Conservation (phyloP, 1,284 basidiomycete genomes). For the Moesziomyces sp. region DNA sequence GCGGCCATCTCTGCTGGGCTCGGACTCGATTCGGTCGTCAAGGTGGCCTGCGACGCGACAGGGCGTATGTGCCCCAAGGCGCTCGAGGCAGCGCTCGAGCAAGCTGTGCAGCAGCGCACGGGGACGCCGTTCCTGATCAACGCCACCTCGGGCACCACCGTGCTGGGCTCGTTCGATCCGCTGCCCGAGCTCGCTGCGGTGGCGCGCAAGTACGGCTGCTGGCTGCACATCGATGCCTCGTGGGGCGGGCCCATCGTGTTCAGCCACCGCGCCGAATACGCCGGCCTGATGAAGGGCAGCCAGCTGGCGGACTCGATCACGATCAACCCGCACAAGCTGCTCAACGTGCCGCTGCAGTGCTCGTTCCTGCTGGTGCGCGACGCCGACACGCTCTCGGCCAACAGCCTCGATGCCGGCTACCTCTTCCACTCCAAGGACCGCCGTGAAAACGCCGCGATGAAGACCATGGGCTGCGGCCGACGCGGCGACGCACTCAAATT, state of each 20-base stretch:
- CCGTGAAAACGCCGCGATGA: conserved; percentile 52
- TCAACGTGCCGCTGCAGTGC: conserved; percentile 69
- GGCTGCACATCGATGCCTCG: conserved; percentile 69
- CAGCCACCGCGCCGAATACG: conserved; percentile 37
- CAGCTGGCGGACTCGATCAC: conserved; percentile 66
- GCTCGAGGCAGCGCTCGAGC: conserved; percentile 35
- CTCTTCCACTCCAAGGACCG: conserved; percentile 66
- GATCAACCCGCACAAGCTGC: conserved; percentile 69
- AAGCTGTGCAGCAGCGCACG: conserved; percentile 16
- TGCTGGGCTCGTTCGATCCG: conserved; percentile 68
- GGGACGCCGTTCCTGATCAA: conserved; percentile 69
- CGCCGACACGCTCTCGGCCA: conserved; percentile 64
- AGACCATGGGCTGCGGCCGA: conserved; percentile 68
- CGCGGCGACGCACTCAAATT: conserved; percentile 69
- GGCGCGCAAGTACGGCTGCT: conserved; percentile 58
- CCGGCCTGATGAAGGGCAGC: conserved; percentile 60
- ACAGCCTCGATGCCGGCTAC: conserved; percentile 69
- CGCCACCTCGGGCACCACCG: conserved; percentile 69
- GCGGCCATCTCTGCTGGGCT: conserved; percentile 69
- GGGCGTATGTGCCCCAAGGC: conserved; percentile 57
- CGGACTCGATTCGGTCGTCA: conserved; percentile 65
- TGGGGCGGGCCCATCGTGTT: conserved; percentile 69
- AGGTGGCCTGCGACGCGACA: conserved; percentile 62
- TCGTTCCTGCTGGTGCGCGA: conserved; percentile 68
- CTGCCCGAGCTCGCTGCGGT: conserved; percentile 63